Conservation (phyloP, 1,284 basidiomycete species). For the Coriolopsis trogii region DNA sequence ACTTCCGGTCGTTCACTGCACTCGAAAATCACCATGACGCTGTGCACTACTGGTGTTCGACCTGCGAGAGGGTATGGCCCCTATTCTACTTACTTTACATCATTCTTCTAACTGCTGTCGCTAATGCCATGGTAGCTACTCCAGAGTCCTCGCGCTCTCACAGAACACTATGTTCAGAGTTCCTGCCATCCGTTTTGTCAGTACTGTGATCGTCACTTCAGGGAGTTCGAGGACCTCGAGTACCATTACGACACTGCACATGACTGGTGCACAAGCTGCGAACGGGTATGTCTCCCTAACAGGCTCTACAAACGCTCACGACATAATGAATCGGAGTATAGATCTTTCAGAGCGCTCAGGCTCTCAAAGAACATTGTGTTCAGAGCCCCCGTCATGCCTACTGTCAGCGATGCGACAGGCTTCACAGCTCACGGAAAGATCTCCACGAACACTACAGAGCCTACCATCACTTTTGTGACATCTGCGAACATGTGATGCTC, state of each 20-base stretch:
- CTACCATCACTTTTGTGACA: conserved; percentile 43
- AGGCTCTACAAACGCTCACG: no score
- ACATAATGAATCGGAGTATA: no score
- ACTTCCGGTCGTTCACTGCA: not conserved
- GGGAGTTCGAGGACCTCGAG: not conserved
- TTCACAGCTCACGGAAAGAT: conserved; percentile 24
- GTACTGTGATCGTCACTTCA: conserved; percentile 39
- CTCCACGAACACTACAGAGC: conserved; percentile 22
- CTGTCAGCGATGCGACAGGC: conserved; percentile 46
- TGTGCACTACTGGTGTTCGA: not conserved
- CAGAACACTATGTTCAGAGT: conserved; percentile 40
- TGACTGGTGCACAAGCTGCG: not conserved
- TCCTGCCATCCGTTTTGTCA: conserved; percentile 44
- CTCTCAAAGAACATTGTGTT: conserved; percentile 39
- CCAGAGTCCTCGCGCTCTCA: conserved; percentile 23
- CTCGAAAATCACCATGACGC: not conserved
- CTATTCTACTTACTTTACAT: not conserved
- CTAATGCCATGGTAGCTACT: not conserved
- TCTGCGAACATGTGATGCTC: conserved; percentile 39
- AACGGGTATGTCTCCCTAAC: not conserved
- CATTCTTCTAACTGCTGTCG: not conserved
- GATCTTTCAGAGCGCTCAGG: not conserved
- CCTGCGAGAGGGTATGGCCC: not conserved
- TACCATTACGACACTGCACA: not conserved
- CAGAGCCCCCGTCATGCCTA: conserved; percentile 43